Evolutionary conservation across 345 rosid genomes (phyloP).

Genomic region (Gossypium herbaceum): DNA sequence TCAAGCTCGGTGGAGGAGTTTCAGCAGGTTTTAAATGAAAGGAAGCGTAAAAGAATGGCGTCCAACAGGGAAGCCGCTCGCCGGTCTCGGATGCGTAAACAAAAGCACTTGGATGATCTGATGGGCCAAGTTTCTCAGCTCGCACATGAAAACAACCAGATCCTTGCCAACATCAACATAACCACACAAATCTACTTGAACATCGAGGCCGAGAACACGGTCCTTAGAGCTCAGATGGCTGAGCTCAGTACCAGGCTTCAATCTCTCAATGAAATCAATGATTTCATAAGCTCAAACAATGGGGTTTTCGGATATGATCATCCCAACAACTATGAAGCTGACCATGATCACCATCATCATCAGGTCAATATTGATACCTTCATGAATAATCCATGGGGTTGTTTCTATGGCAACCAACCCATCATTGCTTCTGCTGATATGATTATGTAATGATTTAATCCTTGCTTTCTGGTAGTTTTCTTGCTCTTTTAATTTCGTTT

Average conservation of each 20-base stretch:
- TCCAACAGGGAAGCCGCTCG: conserved; percentile 91
- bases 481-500: background rate
- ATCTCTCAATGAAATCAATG: conserved; percentile 65
- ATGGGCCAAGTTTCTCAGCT: conserved; percentile 49
- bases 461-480: background rate
- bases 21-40: conserved; percentile 45
- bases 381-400: conserved; percentile 26
- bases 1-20: conserved; percentile 55
- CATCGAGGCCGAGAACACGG: conserved; percentile 69
- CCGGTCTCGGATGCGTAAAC: conserved; percentile 86
- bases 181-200: conserved; percentile 51
- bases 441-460: conserved; percentile 30
- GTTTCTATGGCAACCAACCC: conserved; percentile 34
- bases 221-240: conserved; percentile 62
- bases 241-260: conserved; percentile 72
- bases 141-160: conserved; percentile 48
- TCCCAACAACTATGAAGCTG: background rate
- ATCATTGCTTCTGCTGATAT: conserved; percentile 37
- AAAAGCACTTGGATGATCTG: conserved; percentile 72
- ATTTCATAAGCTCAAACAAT: conserved; percentile 24
- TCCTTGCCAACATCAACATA: conserved; percentile 43
- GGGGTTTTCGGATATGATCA: conserved; percentile 24
- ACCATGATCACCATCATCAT: background rate
- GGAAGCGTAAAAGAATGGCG: conserved; percentile 80
- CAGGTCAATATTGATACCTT: conserved; percentile 21